These are phyloP conservation scores for Dactylorhiza incarnata DNA, from an alignment of 106 monocot species.

Conservation along the genomic window DNA sequence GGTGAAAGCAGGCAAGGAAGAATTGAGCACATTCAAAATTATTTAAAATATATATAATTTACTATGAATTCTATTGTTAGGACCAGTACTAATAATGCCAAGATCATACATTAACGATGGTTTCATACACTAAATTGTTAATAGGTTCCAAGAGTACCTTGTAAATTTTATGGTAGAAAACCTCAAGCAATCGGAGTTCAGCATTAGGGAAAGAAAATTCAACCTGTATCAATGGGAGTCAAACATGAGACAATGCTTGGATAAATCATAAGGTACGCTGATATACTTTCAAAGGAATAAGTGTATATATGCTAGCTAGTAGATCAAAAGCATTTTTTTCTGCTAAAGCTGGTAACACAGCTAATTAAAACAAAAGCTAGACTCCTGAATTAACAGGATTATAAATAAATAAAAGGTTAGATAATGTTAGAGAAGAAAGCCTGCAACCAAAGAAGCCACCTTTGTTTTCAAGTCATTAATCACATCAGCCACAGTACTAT, in stretches of 20 bases:
- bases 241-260: neutral
- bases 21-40: no score
- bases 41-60: neutral
- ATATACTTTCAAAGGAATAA: neutral
- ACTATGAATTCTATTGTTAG: neutral
- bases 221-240: constrained; percentile 39
- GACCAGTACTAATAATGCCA: neutral
- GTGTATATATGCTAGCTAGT: neutral
- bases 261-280: neutral
- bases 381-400: neutral
- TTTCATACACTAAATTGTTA: neutral
- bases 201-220: constrained; percentile 84
- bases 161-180: constrained; percentile 96
- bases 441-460: constrained; percentile 22
- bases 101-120: neutral
- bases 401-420: neutral
- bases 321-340: neutral
- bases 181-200: constrained; percentile 87
- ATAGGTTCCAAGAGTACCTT: constrained; percentile 40
- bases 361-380: neutral
- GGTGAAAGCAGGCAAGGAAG: no score
- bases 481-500: constrained; percentile 91
- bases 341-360: neutral
- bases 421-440: neutral
- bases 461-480: constrained; percentile 85